Conservation (phyloP, 352 stramenopile species). For the Globisporangium recalcitrans region DNA sequence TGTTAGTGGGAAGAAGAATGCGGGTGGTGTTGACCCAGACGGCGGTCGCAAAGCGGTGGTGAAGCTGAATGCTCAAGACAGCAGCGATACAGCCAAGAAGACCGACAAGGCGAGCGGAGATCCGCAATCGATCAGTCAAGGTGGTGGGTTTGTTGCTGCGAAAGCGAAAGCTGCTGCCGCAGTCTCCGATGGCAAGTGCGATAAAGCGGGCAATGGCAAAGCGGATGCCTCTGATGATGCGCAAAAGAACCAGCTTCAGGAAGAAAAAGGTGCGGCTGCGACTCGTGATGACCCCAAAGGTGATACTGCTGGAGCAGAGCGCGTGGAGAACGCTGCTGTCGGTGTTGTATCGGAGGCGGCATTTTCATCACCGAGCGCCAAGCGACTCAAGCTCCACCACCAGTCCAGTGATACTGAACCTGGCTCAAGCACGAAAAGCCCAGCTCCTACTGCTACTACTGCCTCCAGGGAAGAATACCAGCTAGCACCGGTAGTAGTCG, state of each 20-base stretch:
- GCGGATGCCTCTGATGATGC: background rate
- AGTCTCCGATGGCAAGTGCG: background rate
- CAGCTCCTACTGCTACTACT: background rate
- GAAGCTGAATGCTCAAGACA: background rate
- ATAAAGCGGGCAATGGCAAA: background rate
- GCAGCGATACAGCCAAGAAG: background rate
- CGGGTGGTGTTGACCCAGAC: background rate
- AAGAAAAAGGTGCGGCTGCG: background rate
- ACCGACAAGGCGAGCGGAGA: background rate
- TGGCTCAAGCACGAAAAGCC: background rate
- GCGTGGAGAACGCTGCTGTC: background rate
- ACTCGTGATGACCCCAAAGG: background rate
- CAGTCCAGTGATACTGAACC: background rate
- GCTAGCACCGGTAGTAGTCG: background rate
- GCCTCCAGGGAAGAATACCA: background rate
- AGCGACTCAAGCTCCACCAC: constrained; percentile 1
- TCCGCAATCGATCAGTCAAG: background rate
- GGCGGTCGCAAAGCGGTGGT: no score
- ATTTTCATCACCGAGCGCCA: background rate
- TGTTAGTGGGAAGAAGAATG: background rate
- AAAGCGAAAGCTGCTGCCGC: background rate
- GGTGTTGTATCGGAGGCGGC: background rate
- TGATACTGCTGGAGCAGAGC: background rate
- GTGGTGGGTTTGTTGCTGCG: background rate
- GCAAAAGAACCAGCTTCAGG: background rate